Conservation (phyloP, 495 filamentous ascomycete genomes). For the Xylaria flabelliformis region DNA sequence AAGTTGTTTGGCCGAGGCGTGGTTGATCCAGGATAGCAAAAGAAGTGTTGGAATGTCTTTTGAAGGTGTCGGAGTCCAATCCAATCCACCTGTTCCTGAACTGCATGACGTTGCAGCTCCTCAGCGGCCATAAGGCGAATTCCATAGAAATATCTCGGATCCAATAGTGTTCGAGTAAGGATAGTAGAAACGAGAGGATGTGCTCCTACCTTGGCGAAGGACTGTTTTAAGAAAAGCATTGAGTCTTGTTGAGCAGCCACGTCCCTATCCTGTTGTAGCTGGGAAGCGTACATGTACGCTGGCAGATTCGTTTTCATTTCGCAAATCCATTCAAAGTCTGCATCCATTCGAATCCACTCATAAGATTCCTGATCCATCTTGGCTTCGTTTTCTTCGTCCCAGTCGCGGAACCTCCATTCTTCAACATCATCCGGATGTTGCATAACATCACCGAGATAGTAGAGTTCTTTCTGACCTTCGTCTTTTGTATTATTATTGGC, state of each 20-base stretch:
- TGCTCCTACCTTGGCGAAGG: constrained; percentile 43
- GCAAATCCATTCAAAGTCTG: constrained; percentile 98
- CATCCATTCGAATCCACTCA: constrained; percentile 98
- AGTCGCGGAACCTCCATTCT: constrained; percentile 86
- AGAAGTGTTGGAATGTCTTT: constrained; percentile 84
- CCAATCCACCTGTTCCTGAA: constrained; percentile 64
- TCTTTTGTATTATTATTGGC: constrained; percentile 60
- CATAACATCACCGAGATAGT: constrained; percentile 91
- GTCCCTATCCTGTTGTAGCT: constrained; percentile 96
- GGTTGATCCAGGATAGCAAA: constrained; percentile 69
- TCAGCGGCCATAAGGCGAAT: constrained; percentile 83
- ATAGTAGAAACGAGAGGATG: constrained; percentile 85
- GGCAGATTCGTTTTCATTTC: constrained; percentile 76
- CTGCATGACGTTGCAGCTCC: constrained; percentile 73
- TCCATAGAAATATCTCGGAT: constrained; percentile 89
- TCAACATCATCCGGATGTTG: constrained; percentile 78
- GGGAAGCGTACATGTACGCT: constrained; percentile 95
- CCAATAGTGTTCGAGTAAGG: constrained; percentile 85
- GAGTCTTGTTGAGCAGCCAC: constrained; percentile 91
- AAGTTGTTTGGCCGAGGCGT: constrained; percentile 89
- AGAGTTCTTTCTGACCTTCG: constrained; percentile 85
- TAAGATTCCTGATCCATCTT: constrained; percentile 95
- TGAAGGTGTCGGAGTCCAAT: constrained; percentile 84
- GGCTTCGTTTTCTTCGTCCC: constrained; percentile 83
- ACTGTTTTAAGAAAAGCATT: constrained; percentile 53